These are phyloP conservation scores for Dictyostelium discoideum DNA, from an alignment of 78 protist genomes.

Conservation along the genomic window DNA sequence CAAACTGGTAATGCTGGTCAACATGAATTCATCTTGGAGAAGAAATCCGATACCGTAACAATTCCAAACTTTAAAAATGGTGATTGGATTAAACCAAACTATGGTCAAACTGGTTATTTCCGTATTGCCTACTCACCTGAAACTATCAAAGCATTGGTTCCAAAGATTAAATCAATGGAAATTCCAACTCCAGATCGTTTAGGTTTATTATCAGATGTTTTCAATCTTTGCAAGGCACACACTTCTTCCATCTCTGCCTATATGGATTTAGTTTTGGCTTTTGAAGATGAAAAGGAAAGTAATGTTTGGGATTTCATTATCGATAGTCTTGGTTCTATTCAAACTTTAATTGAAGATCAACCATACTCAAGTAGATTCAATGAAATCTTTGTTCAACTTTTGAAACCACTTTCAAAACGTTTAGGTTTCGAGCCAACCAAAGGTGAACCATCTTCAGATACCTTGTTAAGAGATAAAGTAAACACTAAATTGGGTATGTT, in stretches of 20 bases:
- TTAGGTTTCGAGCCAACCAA: constrained; percentile 55
- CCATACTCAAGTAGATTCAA: neutral
- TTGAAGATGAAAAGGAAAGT: constrained; percentile 1
- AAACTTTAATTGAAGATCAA: neutral
- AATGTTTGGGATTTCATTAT: neutral
- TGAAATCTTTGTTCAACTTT: constrained; percentile 18
- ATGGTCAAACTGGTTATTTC: constrained; percentile 84
- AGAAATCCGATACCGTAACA: neutral
- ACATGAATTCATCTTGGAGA: neutral
- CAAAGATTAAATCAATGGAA: constrained; percentile 19
- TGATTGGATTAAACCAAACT: constrained; percentile 89
- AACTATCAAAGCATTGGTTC: neutral
- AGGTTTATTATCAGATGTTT: constrained; percentile 48
- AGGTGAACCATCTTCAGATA: constrained; percentile 29
- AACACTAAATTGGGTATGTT: constrained; percentile 6
- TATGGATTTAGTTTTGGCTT: constrained; percentile 13
- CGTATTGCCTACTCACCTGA: constrained; percentile 75
- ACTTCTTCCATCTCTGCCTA: neutral
- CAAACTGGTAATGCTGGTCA: constrained; percentile 1
- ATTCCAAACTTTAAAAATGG: neutral
- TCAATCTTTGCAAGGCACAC: constrained; percentile 28
- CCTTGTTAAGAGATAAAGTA: constrained; percentile 41
- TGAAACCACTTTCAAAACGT: constrained; percentile 42
- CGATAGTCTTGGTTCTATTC: neutral
- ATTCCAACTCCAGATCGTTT: constrained; percentile 33